phyloP scores from a whole-genome alignment of 768 basidiomycete genomes.

The Leccinellum luteum region DNA sequence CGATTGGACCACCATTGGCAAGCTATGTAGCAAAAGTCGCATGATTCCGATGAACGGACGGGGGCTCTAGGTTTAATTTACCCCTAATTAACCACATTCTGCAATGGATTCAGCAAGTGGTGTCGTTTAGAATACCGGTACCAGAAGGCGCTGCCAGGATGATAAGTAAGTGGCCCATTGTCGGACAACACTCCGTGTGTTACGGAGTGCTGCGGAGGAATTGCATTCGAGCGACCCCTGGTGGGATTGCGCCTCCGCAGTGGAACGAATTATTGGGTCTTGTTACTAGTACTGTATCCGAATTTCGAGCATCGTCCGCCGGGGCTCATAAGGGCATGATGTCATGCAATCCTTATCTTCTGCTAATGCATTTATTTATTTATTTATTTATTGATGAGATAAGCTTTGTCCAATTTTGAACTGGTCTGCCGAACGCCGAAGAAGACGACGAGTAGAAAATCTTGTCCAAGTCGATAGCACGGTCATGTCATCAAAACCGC shows the following conservation, averaged over 20 bases:
- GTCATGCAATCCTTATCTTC: conserved; percentile 1
- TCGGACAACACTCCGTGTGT: background rate
- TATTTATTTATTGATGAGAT: conserved; percentile 9
- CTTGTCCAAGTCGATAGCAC: background rate
- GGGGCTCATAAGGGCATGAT: conserved; percentile 7
- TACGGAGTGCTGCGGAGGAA: background rate
- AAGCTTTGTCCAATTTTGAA: conserved; percentile 11
- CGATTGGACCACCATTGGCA: background rate
- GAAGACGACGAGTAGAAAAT: conserved; percentile 14
- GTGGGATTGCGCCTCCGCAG: background rate
- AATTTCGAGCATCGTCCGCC: background rate
- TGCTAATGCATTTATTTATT: background rate
- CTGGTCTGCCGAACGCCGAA: conserved; percentile 7
- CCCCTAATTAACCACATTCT: background rate
- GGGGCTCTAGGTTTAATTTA: conserved; percentile 6
- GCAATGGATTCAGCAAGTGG: background rate
- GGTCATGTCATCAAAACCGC: conserved; percentile 30
- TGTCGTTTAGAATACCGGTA: background rate
- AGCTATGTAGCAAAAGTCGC: background rate
- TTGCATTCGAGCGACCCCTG: background rate
- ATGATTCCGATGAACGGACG: conserved; percentile 3
- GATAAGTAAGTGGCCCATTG: background rate
- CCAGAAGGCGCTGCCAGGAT: background rate
- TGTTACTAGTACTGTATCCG: too few species aligned
- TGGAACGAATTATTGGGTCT: background rate